Base-by-base conservation (phyloP, 352 stramenopile genomes). In the Aphanomyces stellatus region DNA sequence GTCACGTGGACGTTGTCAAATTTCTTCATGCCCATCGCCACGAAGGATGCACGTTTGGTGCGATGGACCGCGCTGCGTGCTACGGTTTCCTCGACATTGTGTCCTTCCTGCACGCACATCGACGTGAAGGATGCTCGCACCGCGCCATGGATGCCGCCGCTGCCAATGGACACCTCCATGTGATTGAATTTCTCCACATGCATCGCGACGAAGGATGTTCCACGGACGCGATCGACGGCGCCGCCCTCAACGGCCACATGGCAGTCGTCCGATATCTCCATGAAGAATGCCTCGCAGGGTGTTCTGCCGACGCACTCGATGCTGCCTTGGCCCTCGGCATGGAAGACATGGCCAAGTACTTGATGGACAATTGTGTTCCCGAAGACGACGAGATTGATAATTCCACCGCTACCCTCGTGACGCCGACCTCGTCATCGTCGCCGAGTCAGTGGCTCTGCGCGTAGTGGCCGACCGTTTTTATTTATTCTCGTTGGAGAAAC, bases 191-290 rank as follows among this genome's bases (percentile, higher is more conserved):
- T 70, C 67, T 75, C 30, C 62, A 75, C 49, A 28, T 34, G 22
- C 64, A 71, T 30, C 65, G 72, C 6, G 41, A 31, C 8, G 70
- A 77, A 74, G 72, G 72, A 27, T 75, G 69, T 28, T 74, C 70
- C 27, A 55, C 69, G 7, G 64, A 57, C 22, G 70, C 72, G 10
- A 74, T 77, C 43, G 72, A 76, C 53, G 53, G 31, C 11, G 72
- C 70, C 31, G 69, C 69, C 24, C 46, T 56, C n/a, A 74, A 75
- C 33, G 70, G 70, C 0, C 70, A 77, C 42, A 53, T 76, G 56
- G 59, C 64, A 31, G 43, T 75, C 17, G 62, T 76, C 19, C 63
- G 75, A 53, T 77, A 71, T 62, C 57, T 77, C 7, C 62, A 76
- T 13, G 41, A 71, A 7, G 19, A 15, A 15, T 22, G 49, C 49